Evolutionary conservation across 495 filamentous ascomycete species (phyloP).

Genomic region (Parachaetomium inaequale): DNA sequence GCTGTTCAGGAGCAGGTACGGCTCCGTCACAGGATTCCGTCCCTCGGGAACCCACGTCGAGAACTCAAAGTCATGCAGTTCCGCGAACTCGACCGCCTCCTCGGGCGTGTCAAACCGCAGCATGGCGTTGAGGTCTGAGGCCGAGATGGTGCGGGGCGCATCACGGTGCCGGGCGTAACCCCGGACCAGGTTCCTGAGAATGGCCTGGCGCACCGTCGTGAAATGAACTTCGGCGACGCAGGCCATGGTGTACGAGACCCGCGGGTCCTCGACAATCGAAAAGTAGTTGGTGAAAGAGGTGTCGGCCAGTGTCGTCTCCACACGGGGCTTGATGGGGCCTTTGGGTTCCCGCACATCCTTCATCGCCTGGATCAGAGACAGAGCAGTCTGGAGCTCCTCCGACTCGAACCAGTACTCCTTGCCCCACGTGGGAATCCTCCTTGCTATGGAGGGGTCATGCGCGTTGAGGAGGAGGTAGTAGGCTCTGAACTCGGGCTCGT

Average conservation of each 20-base stretch:
- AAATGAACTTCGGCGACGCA: slow-evolving; percentile 93
- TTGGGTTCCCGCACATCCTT: slow-evolving; percentile 33
- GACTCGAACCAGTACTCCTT: slow-evolving; percentile 66
- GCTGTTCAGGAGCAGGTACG: slow-evolving; percentile 49
- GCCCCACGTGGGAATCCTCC: slow-evolving; percentile 75
- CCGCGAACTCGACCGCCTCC: slow-evolving; percentile 65
- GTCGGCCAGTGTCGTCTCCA: slow-evolving; percentile 48
- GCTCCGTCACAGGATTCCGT: slow-evolving; percentile 40
- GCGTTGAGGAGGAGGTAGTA: slow-evolving; percentile 86
- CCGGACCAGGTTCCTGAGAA: slow-evolving; percentile 64
- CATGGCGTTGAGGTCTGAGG: slow-evolving; percentile 59
- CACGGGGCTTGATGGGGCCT: slow-evolving; percentile 38
- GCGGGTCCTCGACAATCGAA: slow-evolving; percentile 61
- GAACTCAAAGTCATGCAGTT: slow-evolving; percentile 65
- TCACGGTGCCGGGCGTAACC: slow-evolving; percentile 59
- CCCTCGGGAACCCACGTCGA: slow-evolving; percentile 33
- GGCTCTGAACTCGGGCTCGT: slow-evolving; percentile 86
- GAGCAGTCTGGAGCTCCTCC: slow-evolving; percentile 46
- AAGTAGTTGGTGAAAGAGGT: slow-evolving; percentile 72
- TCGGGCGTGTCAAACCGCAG: slow-evolving; percentile 71
- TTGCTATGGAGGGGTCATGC: slow-evolving; percentile 68
- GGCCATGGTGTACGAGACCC: slow-evolving; percentile 84
- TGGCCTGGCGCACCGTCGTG: slow-evolving; percentile 69
- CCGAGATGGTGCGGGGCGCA: slow-evolving; percentile 71
- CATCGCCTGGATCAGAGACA: slow-evolving; percentile 39